phyloP scores from a whole-genome alignment of 371 early-diverging fungal genomes.

The Gilbertella persicaria region DNA sequence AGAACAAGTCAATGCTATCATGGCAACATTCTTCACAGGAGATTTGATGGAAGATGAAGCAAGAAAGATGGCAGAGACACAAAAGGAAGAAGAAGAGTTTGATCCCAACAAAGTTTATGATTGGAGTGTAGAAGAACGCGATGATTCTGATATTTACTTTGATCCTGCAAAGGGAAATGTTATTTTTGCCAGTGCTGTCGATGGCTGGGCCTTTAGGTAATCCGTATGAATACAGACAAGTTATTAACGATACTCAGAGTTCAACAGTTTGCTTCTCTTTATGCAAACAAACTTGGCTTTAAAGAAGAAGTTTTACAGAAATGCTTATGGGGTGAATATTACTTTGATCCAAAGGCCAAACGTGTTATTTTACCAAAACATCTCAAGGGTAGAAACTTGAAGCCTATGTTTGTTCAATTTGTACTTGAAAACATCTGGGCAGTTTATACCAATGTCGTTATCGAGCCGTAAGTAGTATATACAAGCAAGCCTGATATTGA shows the following conservation, averaged over 20 bases:
- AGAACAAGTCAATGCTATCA: conserved; percentile 95
- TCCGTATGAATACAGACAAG: neutral
- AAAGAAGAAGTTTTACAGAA: conserved; percentile 73
- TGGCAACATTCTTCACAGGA: conserved; percentile 91
- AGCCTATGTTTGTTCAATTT: conserved; percentile 96
- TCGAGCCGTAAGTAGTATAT: conserved; percentile 58
- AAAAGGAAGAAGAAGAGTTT: conserved; percentile 44
- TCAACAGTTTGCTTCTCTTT: conserved; percentile 90
- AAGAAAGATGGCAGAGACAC: conserved; percentile 59
- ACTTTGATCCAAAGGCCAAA: conserved; percentile 93
- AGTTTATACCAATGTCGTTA: conserved; percentile 85
- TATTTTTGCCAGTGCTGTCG: conserved; percentile 92
- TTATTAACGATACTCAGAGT: conserved; percentile 45
- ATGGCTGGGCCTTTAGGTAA: conserved; percentile 98
- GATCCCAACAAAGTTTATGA: conserved; percentile 54
- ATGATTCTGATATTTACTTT: conserved; percentile 93
- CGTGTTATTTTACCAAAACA: conserved; percentile 86
- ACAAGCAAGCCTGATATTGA: too few species aligned
- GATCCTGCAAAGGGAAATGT: conserved; percentile 95
- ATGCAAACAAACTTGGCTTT: conserved; percentile 88
- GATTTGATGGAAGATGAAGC: conserved; percentile 89
- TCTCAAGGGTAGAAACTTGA: conserved; percentile 76
- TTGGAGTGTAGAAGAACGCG: conserved; percentile 87
- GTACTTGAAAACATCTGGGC: conserved; percentile 95
- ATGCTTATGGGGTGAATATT: conserved; percentile 96